A percentile compares a stretch with the other conserved stretches of the same genome.
These are phyloP conservation scores for Beverwykella pulmonaria DNA, from an alignment of 495 filamentous ascomycete genomes.

Conservation along the genomic window DNA sequence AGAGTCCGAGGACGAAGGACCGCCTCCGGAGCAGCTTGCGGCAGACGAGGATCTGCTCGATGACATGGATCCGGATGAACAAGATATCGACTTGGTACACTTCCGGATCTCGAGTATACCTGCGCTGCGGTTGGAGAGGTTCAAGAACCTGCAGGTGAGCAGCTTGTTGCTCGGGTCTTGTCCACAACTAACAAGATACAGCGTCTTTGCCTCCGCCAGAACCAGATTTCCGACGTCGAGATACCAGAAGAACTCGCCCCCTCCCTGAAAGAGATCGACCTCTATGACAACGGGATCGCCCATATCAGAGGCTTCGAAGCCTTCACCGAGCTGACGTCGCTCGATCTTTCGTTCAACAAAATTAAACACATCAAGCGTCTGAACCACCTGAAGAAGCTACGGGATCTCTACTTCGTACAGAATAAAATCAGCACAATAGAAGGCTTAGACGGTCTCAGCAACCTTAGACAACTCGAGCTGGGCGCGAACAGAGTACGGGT, in stretches of 20 bases:
- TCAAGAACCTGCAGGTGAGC: conserved; percentile 68
- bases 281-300: conserved; percentile 96
- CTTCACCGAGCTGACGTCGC: conserved; percentile 69
- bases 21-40: conserved; percentile 62
- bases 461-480: conserved; percentile 81
- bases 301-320: conserved; percentile 83
- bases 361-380: conserved; percentile 97
- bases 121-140: conserved; percentile 77
- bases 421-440: conserved; percentile 92
- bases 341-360: conserved; percentile 98
- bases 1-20: conserved; percentile 58
- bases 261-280: conserved; percentile 79
- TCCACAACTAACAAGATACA: conserved; percentile 38
- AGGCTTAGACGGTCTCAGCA: conserved; percentile 71
- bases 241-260: conserved; percentile 63
- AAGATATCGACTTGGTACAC: conserved; percentile 91
- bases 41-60: conserved; percentile 55
- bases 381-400: conserved; percentile 74
- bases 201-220: conserved; percentile 92
- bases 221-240: conserved; percentile 78
- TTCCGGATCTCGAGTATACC: conserved; percentile 79
- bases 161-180: not conserved
- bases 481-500: conserved; percentile 88
- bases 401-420: conserved; percentile 89
- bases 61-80: conserved; percentile 18